These are phyloP conservation scores for Davidsoniella eucalypti DNA, from an alignment of 2,329 filamentous ascomycete genomes.

Conservation along the genomic window DNA sequence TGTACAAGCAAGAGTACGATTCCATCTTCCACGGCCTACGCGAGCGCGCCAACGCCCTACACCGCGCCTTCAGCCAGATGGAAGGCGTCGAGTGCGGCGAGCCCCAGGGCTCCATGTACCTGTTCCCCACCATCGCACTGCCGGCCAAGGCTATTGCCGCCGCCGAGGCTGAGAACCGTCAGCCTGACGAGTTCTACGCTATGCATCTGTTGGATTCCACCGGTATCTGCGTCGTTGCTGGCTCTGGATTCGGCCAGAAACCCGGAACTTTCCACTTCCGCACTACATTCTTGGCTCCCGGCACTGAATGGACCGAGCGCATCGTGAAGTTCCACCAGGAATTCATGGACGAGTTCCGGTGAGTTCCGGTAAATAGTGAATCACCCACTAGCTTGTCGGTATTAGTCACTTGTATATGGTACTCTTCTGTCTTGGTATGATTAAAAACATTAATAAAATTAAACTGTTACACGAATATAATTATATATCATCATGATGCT, in stretches of 20 bases:
- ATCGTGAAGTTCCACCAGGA: conserved; percentile 81
- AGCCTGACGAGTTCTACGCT: conserved; percentile 87
- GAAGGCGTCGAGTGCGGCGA: conserved; percentile 83
- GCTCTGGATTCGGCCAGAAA: conserved; percentile 86
- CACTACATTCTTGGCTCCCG: conserved; percentile 90
- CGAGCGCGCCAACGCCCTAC: conserved; percentile 67
- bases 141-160: conserved; percentile 60
- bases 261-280: conserved; percentile 84
- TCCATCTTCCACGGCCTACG: conserved; percentile 64
- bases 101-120: conserved; percentile 94
- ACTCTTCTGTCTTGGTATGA: too few relatives aligned
- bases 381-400: not conserved
- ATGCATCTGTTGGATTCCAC: conserved; percentile 81
- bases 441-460: too few relatives aligned
- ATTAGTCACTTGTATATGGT: not conserved
- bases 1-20: conserved; percentile 76
- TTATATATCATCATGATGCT: not conserved
- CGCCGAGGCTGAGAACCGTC: conserved; percentile 55
- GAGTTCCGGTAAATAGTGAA: conserved; percentile 11
- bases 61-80: conserved; percentile 84
- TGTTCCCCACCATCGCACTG: conserved; percentile 86
- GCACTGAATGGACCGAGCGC: conserved; percentile 81
- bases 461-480: not conserved
- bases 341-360: conserved; percentile 65
- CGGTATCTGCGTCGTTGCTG: conserved; percentile 85